Evolutionary conservation across 768 basidiomycete genomes (phyloP).

Genomic region (Psilocybe tampanensis): DNA sequence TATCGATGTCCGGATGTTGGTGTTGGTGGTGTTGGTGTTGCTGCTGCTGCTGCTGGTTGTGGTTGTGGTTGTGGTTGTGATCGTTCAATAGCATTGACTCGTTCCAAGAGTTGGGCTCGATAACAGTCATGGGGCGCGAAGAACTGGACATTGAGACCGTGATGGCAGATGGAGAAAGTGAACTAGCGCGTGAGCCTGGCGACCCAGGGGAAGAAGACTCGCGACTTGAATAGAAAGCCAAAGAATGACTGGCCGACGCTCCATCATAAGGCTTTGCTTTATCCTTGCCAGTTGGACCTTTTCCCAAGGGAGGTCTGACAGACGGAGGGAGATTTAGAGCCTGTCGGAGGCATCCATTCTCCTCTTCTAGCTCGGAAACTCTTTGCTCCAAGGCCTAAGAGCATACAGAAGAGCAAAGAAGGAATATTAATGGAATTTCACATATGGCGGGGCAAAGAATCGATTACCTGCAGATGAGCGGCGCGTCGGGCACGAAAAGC

Average conservation of each 20-base stretch:
- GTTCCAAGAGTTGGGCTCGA: slow-evolving; percentile 57
- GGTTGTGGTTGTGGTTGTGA: slow-evolving; percentile 17
- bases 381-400: slow-evolving; percentile 77
- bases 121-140: slow-evolving; percentile 44
- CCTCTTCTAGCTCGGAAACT: slow-evolving; percentile 82
- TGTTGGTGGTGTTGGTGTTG: slow-evolving; percentile 23
- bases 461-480: slow-evolving; percentile 76
- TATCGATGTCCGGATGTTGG: slow-evolving; percentile 39
- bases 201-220: slow-evolving; percentile 48
- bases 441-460: slow-evolving; percentile 31
- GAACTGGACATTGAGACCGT: slow-evolving; percentile 44
- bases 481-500: slow-evolving; percentile 89
- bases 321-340: slow-evolving; percentile 76
- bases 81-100: slow-evolving; percentile 54
- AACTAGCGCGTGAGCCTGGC: slow-evolving; percentile 57
- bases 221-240: slow-evolving; percentile 38
- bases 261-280: slow-evolving; percentile 60
- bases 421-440: slow-evolving; percentile 43
- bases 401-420: slow-evolving; percentile 19
- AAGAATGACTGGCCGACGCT: slow-evolving; percentile 22
- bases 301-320: slow-evolving; percentile 71
- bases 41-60: too few relatives aligned
- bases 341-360: slow-evolving; percentile 74
- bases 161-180: slow-evolving; percentile 61
- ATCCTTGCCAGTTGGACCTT: slow-evolving; percentile 87